These are phyloP conservation scores for Suhomyces atakaporum DNA, from an alignment of 1,139 yeast species.

Conservation along the genomic window DNA sequence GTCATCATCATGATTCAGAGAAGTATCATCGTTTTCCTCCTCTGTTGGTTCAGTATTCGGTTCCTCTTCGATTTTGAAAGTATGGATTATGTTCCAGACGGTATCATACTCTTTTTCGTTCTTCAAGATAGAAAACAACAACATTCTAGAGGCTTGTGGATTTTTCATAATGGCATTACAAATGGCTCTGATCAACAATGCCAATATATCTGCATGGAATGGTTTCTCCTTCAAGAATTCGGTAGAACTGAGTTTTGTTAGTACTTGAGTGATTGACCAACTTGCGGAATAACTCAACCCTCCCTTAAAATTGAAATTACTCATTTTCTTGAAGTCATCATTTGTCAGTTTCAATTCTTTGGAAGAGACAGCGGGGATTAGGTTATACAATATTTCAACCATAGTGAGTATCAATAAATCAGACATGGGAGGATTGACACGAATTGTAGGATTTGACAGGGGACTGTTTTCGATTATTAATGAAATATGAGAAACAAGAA, in stretches of 20 bases:
- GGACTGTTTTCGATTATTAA: slow-evolving; percentile 27
- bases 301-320: slow-evolving; percentile 38
- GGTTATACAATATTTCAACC: slow-evolving; percentile 60
- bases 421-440: slow-evolving; percentile 7
- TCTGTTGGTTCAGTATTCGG: background rate
- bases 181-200: slow-evolving; percentile 56
- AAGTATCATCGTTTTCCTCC: no score
- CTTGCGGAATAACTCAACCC: slow-evolving; percentile 66
- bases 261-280: slow-evolving; percentile 54
- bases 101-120: slow-evolving; percentile 43
- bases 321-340: slow-evolving; percentile 30
- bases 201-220: slow-evolving; percentile 59
- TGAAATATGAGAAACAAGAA: slow-evolving; percentile 55
- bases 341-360: slow-evolving; percentile 21
- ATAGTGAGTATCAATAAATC: slow-evolving; percentile 44
- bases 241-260: slow-evolving; percentile 46
- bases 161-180: slow-evolving; percentile 51
- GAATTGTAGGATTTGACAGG: slow-evolving; percentile 1
- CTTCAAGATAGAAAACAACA: slow-evolving; percentile 54
- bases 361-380: slow-evolving; percentile 48
- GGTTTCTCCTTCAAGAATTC: slow-evolving; percentile 44
- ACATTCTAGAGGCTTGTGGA: slow-evolving; percentile 54
- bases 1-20: slow-evolving; percentile 4
- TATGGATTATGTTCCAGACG: slow-evolving; percentile 34
- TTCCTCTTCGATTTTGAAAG: slow-evolving; percentile 18